Conservation (phyloP, 2,329 filamentous ascomycete genomes). For the Colletotrichum destructivum region DNA sequence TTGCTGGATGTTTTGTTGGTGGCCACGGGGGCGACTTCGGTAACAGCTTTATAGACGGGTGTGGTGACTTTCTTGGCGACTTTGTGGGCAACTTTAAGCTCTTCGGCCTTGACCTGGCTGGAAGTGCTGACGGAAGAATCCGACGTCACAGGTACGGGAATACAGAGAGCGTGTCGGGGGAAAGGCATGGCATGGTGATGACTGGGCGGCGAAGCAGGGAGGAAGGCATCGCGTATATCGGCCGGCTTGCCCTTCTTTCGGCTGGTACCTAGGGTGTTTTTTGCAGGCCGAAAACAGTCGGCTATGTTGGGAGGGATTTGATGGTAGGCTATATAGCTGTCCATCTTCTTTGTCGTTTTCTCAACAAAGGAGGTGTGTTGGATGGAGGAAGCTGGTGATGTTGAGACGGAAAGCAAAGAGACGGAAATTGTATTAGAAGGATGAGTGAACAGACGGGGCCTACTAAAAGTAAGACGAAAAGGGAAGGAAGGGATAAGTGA, state of each 20-base stretch:
- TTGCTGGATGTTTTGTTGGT: too few species aligned
- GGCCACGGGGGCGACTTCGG: too few species aligned
- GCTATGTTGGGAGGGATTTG: too few species aligned
- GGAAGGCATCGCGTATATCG: background rate
- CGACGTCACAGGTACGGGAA: background rate
- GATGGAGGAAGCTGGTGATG: background rate
- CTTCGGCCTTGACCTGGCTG: too few species aligned
- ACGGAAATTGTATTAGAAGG: background rate
- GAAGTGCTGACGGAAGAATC: background rate
- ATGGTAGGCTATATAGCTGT: too few species aligned
- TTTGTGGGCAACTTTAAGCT: too few species aligned
- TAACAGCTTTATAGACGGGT: too few species aligned
- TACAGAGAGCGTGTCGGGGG: accelerated
- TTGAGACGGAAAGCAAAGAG: background rate
- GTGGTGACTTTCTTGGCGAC: too few species aligned
- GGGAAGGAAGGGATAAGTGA: background rate
- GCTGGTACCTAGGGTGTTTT: too few species aligned
- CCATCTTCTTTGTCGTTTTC: background rate
- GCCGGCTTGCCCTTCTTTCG: too few species aligned
- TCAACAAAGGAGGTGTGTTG: background rate
- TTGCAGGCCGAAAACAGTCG: too few species aligned
- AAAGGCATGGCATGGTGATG: background rate
- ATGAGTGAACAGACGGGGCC: background rate
- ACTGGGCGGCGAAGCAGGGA: background rate
- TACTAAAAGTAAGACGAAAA: background rate